Conservation (phyloP, 2,329 filamentous ascomycete genomes). For the Sporothrix dimorphospora region DNA sequence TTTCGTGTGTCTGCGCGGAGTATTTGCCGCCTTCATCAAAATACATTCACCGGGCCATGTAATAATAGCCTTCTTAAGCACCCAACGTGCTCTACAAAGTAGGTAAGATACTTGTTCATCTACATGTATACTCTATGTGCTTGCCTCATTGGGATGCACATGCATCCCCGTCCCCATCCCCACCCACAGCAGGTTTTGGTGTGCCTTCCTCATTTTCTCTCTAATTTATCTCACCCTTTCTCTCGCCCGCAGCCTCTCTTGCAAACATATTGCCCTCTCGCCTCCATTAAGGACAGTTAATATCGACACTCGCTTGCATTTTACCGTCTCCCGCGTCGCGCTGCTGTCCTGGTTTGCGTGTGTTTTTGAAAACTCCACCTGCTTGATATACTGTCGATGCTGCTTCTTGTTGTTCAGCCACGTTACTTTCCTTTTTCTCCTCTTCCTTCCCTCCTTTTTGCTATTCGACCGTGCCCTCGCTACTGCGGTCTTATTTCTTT, state of each 20-base stretch:
- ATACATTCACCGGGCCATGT: not conserved
- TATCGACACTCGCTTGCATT: slow-evolving; percentile 23
- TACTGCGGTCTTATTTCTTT: not conserved
- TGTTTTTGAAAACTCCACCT: not conserved
- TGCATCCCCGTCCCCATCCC: slow-evolving; percentile 13
- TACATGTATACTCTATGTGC: not conserved
- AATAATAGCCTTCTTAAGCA: slow-evolving; percentile 6
- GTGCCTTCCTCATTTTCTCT: not conserved
- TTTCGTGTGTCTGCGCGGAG: not conserved
- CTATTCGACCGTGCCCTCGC: not conserved
- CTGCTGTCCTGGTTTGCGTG: slow-evolving; percentile 22
- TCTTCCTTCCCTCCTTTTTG: not conserved
- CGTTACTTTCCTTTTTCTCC: not conserved
- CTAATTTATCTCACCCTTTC: not conserved
- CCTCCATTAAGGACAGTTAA: not conserved
- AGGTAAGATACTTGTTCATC: not conserved
- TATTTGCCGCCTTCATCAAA: slow-evolving; percentile 10
- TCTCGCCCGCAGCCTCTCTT: not conserved
- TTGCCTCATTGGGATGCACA: slow-evolving; percentile 17
- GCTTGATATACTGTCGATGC: slow-evolving; percentile 17
- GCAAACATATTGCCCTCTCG: not conserved
- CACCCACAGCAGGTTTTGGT: slow-evolving; percentile 4
- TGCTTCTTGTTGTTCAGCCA: not conserved
- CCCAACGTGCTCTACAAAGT: not conserved
- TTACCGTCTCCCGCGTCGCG: slow-evolving; percentile 11